phyloP scores from a whole-genome alignment of 2,329 filamentous ascomycete genomes.

The Fusarium illudens region DNA sequence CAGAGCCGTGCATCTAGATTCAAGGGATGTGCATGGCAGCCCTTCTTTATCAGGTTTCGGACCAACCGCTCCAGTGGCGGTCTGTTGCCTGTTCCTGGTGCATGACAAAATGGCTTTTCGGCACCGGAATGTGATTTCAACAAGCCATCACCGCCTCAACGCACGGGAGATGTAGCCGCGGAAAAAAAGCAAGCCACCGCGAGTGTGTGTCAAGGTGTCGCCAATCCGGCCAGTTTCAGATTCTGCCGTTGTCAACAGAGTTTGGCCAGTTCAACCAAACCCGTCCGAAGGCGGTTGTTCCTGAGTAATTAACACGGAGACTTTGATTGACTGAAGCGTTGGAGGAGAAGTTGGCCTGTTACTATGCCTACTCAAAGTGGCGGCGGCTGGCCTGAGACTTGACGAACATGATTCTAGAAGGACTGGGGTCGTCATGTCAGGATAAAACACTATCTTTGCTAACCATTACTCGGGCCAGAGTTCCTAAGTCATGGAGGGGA shows the following conservation, averaged over 20 bases:
- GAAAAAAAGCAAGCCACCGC: not conserved
- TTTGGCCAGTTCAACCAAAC: not conserved
- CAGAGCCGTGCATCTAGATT: conserved; percentile 14
- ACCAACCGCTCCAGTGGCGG: conserved; percentile 16
- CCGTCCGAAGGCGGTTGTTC: not conserved
- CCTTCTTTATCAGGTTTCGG: conserved; percentile 2
- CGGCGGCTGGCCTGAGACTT: not conserved
- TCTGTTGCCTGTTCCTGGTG: conserved; percentile 9
- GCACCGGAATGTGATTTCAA: conserved; percentile 27
- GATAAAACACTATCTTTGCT: not conserved
- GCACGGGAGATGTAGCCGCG: not conserved
- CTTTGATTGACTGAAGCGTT: not conserved
- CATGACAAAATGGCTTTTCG: conserved; percentile 1
- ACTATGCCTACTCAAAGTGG: not conserved
- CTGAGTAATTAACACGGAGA: not conserved
- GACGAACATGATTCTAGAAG: not conserved
- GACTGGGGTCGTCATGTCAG: not conserved
- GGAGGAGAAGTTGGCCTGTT: not conserved
- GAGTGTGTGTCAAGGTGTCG: not conserved
- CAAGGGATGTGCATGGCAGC: conserved; percentile 14
- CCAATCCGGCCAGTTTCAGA: not conserved
- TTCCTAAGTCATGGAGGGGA: not conserved
- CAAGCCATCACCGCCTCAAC: conserved; percentile 13
- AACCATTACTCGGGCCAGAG: not conserved
- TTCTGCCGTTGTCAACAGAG: not conserved